Evolutionary conservation across 495 filamentous ascomycete genomes (phyloP), one percentile per base, ranked within the genome.

Genomic region (Lepraria neglecta): DNA sequence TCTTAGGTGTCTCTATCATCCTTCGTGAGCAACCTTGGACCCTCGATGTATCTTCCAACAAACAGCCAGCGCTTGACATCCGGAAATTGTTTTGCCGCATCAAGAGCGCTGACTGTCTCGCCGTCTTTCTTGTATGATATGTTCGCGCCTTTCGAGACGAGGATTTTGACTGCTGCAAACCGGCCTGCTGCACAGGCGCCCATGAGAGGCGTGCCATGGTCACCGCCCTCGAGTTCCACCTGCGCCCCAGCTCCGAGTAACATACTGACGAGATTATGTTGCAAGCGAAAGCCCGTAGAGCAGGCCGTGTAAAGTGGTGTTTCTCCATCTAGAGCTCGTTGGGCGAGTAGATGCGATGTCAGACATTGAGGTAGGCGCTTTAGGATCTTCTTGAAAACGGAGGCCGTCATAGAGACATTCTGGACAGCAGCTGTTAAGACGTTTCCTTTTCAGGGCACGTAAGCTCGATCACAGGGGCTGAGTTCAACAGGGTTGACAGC

Each of bases 161-260:
- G 62, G 7, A 55, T 0, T 58, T 62, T 60, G 19, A 64, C 52
- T 10, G 35, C 61, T 0, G 15, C 33, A 14, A 64, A 30, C 10
- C 65, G 62, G n/a, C 62, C 62, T 4, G 47, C 14, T 40, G 62
- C 62, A 12, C 62, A 64, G 35, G 65, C 65, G 4, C n/a, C 62
- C 65, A 67, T 67, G 40, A 67, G 43, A 21, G 65, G 44, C 4
- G 65, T 64, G 27, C 65, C 65, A 40, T 64, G 33, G 1, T 64
- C 52, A 12, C 60, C 50, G 14, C 58, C 65, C n/a, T 61, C 62
- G 30, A 54, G 19, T 43, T 67, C 65, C 28, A 61, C 35, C 4
- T 60, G 54, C 3, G 65, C 65, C 6, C 65, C 65, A 6, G 45
- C 43, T 19, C 61, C 53, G 11, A 64, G 62, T 10, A 67, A 38